These are phyloP conservation scores for Lipomyces kockii DNA, from an alignment of 805 yeast species.

Conservation along the genomic window DNA sequence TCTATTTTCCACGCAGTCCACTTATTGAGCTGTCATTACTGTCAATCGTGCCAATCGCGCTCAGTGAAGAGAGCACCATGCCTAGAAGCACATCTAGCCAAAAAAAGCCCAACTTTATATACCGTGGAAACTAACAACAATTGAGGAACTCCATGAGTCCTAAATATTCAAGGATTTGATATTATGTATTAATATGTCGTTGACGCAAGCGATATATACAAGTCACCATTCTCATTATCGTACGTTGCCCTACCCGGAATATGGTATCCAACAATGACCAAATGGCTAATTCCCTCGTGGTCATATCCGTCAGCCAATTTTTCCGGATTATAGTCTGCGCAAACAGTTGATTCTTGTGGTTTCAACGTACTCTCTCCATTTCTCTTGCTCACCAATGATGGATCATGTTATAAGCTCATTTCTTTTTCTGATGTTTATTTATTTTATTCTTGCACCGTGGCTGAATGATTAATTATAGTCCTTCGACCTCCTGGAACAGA, in stretches of 20 bases:
- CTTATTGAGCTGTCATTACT: no score
- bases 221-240: background rate
- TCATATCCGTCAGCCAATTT: background rate
- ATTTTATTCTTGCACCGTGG: background rate
- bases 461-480: slow-evolving; percentile 8
- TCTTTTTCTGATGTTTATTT: background rate
- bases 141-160: no score
- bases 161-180: background rate
- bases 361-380: background rate
- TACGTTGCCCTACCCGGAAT: background rate
- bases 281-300: background rate
- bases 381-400: background rate
- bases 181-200: background rate
- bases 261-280: background rate
- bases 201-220: background rate
- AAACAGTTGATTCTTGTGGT: background rate
- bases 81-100: no score
- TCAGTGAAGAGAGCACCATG: no score
- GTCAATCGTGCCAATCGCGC: no score
- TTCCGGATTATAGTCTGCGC: background rate
- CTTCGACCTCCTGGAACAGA: slow-evolving; percentile 9
- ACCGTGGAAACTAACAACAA: no score
- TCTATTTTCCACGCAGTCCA: no score
- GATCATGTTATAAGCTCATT: background rate
- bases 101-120: no score